A percentile compares a stretch with the other conserved stretches of the same genome.
Conservation (phyloP, 2,329 filamentous ascomycete species). For the Paecilomyces niveus region DNA sequence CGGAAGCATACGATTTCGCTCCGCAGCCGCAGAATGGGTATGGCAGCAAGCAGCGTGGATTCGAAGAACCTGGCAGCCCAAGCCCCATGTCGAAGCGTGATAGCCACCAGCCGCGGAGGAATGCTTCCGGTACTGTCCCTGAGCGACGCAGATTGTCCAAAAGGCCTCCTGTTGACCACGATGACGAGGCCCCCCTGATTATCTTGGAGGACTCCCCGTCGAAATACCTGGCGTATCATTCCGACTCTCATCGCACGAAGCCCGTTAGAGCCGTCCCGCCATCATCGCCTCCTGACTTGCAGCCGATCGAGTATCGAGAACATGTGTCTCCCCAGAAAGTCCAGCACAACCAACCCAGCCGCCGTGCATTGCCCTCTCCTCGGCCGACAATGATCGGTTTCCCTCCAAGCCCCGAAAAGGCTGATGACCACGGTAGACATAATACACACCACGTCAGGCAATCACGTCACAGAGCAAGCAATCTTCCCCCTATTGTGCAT, state of each 20-base stretch:
- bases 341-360: conserved; percentile 12
- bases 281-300: conserved; percentile 25
- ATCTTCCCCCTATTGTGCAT: background rate
- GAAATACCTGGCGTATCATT: conserved; percentile 8
- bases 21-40: conserved; percentile 12
- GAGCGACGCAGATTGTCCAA: conserved; percentile 11
- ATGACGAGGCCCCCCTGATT: conserved; percentile 18
- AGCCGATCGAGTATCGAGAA: conserved; percentile 15
- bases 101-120: background rate
- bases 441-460: background rate
- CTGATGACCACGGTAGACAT: background rate
- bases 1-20: conserved; percentile 21
- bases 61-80: conserved; percentile 26
- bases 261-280: conserved; percentile 14
- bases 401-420: background rate
- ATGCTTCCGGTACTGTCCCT: conserved; percentile 8
- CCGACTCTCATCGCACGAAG: conserved; percentile 6
- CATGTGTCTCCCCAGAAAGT: conserved; percentile 14
- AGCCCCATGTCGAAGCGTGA: conserved; percentile 25
- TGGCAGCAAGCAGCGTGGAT: conserved; percentile 21
- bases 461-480: background rate
- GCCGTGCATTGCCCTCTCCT: conserved; percentile 16
- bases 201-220: conserved; percentile 15
- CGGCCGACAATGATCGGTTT: conserved; percentile 20
- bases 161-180: conserved; percentile 15